These are phyloP conservation scores for Cyathus striatus DNA, from an alignment of 768 basidiomycete species.

Conservation along the genomic window DNA sequence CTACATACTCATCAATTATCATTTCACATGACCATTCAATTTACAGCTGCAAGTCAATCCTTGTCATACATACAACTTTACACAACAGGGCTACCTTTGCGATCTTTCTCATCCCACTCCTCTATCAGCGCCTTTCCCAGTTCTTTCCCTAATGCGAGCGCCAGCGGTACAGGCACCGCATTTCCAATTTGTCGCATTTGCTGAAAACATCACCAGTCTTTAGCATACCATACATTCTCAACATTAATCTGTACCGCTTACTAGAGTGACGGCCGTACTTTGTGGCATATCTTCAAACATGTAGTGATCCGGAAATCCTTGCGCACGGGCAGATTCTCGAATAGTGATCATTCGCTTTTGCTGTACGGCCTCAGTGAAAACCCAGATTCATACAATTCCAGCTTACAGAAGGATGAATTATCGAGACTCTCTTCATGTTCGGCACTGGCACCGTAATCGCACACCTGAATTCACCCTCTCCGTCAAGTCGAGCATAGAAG, in stretches of 20 bases:
- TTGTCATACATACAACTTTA: conserved; percentile 8
- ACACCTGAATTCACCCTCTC: conserved; percentile 51
- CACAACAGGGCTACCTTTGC: conserved; percentile 39
- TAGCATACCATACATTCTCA: too few relatives aligned
- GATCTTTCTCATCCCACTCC: conserved; percentile 37
- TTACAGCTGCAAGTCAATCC: too few relatives aligned
- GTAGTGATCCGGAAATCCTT: conserved; percentile 75
- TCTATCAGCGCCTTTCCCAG: conserved; percentile 38
- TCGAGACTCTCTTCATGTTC: conserved; percentile 37
- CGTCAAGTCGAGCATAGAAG: conserved; percentile 54
- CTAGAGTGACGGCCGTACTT: too few relatives aligned
- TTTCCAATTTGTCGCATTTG: conserved; percentile 78
- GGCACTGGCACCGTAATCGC: conserved; percentile 56
- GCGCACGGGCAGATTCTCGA: conserved; percentile 65
- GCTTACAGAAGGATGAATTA: conserved; percentile 38
- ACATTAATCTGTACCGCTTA: too few relatives aligned
- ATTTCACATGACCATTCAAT: too few relatives aligned
- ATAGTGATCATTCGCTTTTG: conserved; percentile 70
- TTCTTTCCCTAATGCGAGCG: conserved; percentile 53
- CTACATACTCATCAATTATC: too few relatives aligned
- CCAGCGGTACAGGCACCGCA: conserved; percentile 70
- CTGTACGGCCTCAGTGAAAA: conserved; percentile 32
- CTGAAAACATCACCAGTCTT: conserved; percentile 45
- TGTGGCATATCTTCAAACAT: conserved; percentile 52
- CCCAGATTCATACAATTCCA: not conserved